These are phyloP conservation scores for Oryza coarctata DNA, from an alignment of 176 grass and related monocot species.

Conservation along the genomic window DNA sequence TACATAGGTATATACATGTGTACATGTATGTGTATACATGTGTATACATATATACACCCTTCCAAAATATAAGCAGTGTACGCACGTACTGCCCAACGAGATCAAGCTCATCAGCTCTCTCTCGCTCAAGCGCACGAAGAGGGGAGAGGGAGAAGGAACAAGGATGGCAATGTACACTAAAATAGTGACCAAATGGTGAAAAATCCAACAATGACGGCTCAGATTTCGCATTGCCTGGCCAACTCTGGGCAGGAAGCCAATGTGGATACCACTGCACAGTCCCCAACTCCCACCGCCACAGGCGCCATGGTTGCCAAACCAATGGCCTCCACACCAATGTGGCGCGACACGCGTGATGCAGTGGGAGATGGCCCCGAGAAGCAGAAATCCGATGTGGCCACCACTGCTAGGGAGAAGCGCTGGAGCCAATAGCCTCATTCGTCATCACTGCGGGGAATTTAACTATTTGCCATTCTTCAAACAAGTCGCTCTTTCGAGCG, in stretches of 20 bases:
- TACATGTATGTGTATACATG: too few relatives aligned
- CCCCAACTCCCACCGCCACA: conserved; percentile 11
- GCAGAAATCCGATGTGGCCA: background rate
- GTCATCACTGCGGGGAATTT: conserved; percentile 1
- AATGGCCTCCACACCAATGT: conserved; percentile 12
- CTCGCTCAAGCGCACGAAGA: too few relatives aligned
- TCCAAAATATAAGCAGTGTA: background rate
- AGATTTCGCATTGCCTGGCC: conserved; percentile 17
- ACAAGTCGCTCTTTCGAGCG: background rate
- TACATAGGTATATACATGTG: too few relatives aligned
- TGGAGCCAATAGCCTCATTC: conserved; percentile 4
- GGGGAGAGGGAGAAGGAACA: too few relatives aligned
- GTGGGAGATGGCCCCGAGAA: conserved; percentile 9
- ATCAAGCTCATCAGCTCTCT: background rate
- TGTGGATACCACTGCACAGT: background rate
- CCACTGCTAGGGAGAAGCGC: background rate
- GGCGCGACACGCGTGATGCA: background rate
- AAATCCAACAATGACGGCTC: conserved; percentile 26
- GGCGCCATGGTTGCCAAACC: background rate
- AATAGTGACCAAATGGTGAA: background rate
- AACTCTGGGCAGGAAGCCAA: background rate
- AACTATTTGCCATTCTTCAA: background rate
- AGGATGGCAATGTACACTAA: background rate
- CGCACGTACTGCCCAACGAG: background rate
- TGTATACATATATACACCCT: too few relatives aligned